phyloP scores from a whole-genome alignment of 2,329 filamentous ascomycete genomes.

The Calonectria crousiana region DNA sequence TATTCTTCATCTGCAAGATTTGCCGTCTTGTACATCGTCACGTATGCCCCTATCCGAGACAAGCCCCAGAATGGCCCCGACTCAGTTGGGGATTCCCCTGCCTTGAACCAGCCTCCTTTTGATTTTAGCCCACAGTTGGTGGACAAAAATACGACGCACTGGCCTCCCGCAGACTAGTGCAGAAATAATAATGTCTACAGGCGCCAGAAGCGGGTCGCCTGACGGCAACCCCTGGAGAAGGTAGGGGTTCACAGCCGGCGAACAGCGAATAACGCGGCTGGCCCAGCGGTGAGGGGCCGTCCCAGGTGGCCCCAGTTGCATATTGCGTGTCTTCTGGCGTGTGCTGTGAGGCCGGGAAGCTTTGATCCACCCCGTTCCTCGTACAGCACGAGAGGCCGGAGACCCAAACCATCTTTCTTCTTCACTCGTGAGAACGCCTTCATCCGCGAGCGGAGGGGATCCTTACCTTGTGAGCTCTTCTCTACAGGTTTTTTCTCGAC shows the following conservation, averaged over 20 bases:
- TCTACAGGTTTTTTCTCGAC: constrained; percentile 17
- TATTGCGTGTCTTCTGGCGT: constrained; percentile 23
- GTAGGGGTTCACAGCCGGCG: constrained; percentile 18
- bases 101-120: constrained; percentile 8
- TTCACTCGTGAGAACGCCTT: constrained; percentile 43
- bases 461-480: constrained; percentile 34
- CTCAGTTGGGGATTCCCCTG: not conserved
- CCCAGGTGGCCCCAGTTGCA: constrained; percentile 1
- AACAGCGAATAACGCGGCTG: constrained; percentile 25
- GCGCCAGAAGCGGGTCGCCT: constrained; percentile 21
- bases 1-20: not conserved
- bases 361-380: constrained; percentile 21
- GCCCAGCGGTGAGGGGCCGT: constrained; percentile 27
- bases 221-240: constrained; percentile 11
- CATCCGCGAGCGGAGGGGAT: constrained; percentile 39
- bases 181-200: constrained; percentile 14
- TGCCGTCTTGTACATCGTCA: constrained; percentile 7
- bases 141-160: constrained; percentile 3
- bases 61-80: not conserved
- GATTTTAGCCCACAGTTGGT: not conserved
- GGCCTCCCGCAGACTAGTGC: not conserved
- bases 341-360: constrained; percentile 2
- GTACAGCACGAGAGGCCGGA: constrained; percentile 14
- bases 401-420: constrained; percentile 32
- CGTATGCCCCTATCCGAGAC: constrained; percentile 23